Conservation (phyloP, 129 eudicot species). For the Flaveria sonorensis region DNA sequence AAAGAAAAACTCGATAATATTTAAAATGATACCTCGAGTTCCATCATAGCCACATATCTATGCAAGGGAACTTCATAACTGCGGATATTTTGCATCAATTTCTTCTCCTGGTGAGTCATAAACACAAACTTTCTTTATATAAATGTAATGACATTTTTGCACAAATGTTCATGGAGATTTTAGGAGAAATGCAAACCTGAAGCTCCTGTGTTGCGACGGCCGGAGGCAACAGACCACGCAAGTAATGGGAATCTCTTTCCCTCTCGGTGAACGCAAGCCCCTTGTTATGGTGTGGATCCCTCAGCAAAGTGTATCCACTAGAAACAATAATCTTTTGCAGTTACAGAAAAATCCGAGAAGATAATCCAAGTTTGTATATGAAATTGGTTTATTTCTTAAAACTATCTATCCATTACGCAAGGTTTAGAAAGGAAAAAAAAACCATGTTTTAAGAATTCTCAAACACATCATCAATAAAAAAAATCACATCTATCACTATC, state of each 20-base stretch:
- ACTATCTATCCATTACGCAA: too few relatives aligned
- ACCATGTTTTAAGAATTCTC: too few relatives aligned
- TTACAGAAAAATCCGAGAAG: not conserved
- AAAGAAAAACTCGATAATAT: not conserved
- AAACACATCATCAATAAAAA: not conserved
- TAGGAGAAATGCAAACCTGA: slow-evolving; percentile 50
- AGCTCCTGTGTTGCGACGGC: slow-evolving; percentile 59
- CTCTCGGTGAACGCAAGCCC: slow-evolving; percentile 88
- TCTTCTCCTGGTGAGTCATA: slow-evolving; percentile 66
- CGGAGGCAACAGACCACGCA: slow-evolving; percentile 89
- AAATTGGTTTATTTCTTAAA: too few relatives aligned
- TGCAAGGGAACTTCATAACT: slow-evolving; percentile 83
- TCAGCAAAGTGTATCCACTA: slow-evolving; percentile 84
- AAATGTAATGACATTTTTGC: not conserved
- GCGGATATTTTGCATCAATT: slow-evolving; percentile 73
- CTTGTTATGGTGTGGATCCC: slow-evolving; percentile 92
- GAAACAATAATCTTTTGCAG: slow-evolving; percentile 13
- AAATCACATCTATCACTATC: not conserved
- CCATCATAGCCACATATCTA: slow-evolving; percentile 90
- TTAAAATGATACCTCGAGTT: slow-evolving; percentile 69
- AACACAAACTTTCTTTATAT: not conserved
- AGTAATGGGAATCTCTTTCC: slow-evolving; percentile 90
- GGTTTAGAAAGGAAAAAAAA: too few relatives aligned
- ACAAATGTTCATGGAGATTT: not conserved
- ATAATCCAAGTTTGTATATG: not conserved